Percentiles rank a stretch among this genome's conserved stretches.
Evolutionary conservation across 2,329 filamentous ascomycete genomes (phyloP).

Genomic region (Colletotrichum theobromicola): DNA sequence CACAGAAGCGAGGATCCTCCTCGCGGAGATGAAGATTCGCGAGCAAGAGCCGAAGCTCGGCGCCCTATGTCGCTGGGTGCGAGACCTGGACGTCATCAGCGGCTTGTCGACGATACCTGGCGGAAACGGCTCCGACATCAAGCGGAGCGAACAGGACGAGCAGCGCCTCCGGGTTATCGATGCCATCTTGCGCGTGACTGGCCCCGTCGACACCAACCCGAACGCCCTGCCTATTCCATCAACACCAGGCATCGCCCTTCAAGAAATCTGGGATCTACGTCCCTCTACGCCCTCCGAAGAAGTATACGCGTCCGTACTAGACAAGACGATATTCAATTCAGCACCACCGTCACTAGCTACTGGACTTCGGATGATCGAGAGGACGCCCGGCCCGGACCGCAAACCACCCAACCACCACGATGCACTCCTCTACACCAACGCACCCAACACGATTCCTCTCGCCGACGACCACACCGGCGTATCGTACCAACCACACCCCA

Average conservation of each 20-base stretch:
- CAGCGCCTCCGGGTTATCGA: constrained; percentile 68
- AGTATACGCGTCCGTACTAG: constrained; percentile 62
- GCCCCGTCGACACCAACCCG: constrained; percentile 59
- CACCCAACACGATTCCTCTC: constrained; percentile 61
- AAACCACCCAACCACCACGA: constrained; percentile 73
- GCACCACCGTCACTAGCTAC: constrained; percentile 40
- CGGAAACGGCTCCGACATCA: constrained; percentile 32
- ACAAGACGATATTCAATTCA: constrained; percentile 57
- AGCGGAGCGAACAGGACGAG: constrained; percentile 51
- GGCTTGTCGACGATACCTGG: constrained; percentile 63
- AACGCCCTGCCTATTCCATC: constrained; percentile 30
- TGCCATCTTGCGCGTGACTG: constrained; percentile 66
- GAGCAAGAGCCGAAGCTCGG: constrained; percentile 70
- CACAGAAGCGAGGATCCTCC: constrained; percentile 66
- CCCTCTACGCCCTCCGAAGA: constrained; percentile 42
- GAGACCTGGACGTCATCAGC: constrained; percentile 72
- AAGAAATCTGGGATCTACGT: constrained; percentile 66
- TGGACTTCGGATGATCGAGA: constrained; percentile 64
- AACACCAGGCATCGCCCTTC: constrained; percentile 56
- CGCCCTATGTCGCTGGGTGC: constrained; percentile 74
- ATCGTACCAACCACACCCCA: constrained; percentile 63
- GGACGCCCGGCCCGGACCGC: constrained; percentile 61
- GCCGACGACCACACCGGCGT: constrained; percentile 48
- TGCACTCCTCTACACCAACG: constrained; percentile 68
- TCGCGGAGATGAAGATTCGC: constrained; percentile 75